Evolutionary conservation across 805 yeast species (phyloP).

Genomic region (Tetrapisispora nanseiensis): DNA sequence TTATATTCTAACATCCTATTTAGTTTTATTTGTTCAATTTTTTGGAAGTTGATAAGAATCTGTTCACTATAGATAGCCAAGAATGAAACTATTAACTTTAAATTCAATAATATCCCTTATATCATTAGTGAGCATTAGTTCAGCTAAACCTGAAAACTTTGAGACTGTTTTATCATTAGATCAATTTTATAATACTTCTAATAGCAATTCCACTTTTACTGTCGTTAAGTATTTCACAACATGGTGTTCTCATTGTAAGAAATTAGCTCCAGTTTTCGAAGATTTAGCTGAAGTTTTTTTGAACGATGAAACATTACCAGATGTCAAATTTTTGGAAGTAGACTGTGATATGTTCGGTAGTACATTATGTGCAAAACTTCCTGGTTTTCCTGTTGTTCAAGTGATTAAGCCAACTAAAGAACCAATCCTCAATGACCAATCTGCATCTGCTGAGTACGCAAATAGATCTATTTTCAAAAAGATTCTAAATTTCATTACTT

Average conservation of each 20-base stretch:
- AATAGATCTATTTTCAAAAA: constrained; percentile 3
- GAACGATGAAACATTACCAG: constrained; percentile 9
- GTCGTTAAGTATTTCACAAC: constrained; percentile 42
- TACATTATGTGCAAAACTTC: constrained; percentile 22
- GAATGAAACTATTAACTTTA: not conserved
- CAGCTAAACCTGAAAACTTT: constrained; percentile 5
- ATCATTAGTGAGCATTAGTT: not conserved
- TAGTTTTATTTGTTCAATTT: too few species aligned
- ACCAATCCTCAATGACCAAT: constrained; percentile 1
- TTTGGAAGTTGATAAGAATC: too few species aligned
- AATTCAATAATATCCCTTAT: not conserved
- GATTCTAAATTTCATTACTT: constrained; percentile 1
- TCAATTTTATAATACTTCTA: constrained; percentile 23
- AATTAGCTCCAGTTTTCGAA: constrained; percentile 45
- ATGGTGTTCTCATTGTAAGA: constrained; percentile 66
- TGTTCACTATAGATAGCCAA: too few species aligned
- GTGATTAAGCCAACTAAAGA: constrained; percentile 43
- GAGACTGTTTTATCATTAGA: constrained; percentile 15
- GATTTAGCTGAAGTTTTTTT: constrained; percentile 36
- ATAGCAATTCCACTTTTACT: constrained; percentile 20
- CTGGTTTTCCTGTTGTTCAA: constrained; percentile 58
- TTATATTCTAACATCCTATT: too few species aligned
- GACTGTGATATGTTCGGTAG: constrained; percentile 28
- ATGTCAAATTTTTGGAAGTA: constrained; percentile 24
- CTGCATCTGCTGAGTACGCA: not conserved